Evolutionary conservation across 2,329 filamentous ascomycete genomes (phyloP).

Genomic region (Volutella citrinella): DNA sequence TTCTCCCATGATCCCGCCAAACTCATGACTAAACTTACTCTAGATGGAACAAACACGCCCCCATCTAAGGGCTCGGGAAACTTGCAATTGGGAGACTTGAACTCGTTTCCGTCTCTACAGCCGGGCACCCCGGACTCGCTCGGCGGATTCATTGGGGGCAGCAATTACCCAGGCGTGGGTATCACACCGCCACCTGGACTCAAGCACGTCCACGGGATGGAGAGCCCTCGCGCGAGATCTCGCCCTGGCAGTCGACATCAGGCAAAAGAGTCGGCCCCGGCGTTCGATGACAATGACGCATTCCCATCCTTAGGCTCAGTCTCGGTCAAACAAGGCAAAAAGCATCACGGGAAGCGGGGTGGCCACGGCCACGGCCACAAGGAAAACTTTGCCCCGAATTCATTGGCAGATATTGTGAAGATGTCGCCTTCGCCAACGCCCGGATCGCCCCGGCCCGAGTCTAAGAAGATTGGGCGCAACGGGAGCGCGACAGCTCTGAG

Average conservation of each 20-base stretch:
- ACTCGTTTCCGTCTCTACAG: slow-evolving; percentile 77
- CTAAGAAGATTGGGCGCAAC: slow-evolving; percentile 59
- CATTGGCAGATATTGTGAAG: slow-evolving; percentile 89
- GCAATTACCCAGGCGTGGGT: slow-evolving; percentile 48
- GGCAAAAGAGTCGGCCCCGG: slow-evolving; percentile 59
- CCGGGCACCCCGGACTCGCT: slow-evolving; percentile 58
- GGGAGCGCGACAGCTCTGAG: slow-evolving; percentile 63
- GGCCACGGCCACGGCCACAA: slow-evolving; percentile 72
- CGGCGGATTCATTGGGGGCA: slow-evolving; percentile 50
- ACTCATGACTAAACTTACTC: slow-evolving; percentile 74
- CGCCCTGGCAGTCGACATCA: slow-evolving; percentile 78
- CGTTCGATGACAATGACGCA: slow-evolving; percentile 90
- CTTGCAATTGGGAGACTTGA: slow-evolving; percentile 79
- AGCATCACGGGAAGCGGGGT: slow-evolving; percentile 88
- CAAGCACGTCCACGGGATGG: slow-evolving; percentile 58
- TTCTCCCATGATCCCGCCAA: slow-evolving; percentile 95
- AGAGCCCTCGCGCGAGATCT: slow-evolving; percentile 70
- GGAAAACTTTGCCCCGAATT: slow-evolving; percentile 67
- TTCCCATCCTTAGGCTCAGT: slow-evolving; percentile 86
- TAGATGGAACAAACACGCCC: slow-evolving; percentile 67
- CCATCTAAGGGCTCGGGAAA: slow-evolving; percentile 61
- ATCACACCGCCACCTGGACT: slow-evolving; percentile 69
- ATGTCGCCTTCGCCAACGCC: slow-evolving; percentile 86
- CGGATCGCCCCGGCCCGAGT: slow-evolving; percentile 54
- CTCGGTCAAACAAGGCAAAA: slow-evolving; percentile 74